Conservation (phyloP, 495 filamentous ascomycete genomes). For the Tetracladium setigerum region DNA sequence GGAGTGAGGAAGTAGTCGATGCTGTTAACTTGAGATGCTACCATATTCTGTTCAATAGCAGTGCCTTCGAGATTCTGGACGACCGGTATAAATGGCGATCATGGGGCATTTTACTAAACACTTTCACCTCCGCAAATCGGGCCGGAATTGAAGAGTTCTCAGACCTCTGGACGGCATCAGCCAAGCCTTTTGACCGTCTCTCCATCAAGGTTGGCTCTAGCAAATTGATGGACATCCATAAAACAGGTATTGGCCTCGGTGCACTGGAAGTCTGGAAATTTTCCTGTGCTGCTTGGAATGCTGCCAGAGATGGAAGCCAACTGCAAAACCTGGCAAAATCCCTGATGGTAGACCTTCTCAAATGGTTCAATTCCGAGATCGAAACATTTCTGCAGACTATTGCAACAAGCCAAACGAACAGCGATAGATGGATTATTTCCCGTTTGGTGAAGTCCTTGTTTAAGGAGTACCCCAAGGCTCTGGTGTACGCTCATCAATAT, state of each 20-base stretch:
- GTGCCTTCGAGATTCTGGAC: constrained; percentile 1
- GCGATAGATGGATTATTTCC: constrained; percentile 12
- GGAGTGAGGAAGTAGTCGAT: constrained; percentile 34
- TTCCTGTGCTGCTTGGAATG: constrained; percentile 12
- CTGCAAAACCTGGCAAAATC: background rate
- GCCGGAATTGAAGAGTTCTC: constrained; percentile 3
- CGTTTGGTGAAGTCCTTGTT: constrained; percentile 6
- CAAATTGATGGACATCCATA: background rate
- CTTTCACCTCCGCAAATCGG: constrained; percentile 3
- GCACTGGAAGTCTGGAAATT: constrained; percentile 9
- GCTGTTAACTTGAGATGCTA: constrained; percentile 29
- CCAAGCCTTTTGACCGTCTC: constrained; percentile 1
- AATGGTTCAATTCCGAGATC: constrained; percentile 1
- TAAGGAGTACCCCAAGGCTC: constrained; percentile 14
- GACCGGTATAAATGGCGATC: constrained; percentile 18
- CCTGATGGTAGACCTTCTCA: constrained; percentile 6
- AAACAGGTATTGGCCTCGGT: background rate
- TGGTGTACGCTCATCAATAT: constrained; percentile 6
- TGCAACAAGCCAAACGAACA: background rate
- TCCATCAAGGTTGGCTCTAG: background rate
- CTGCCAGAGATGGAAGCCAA: constrained; percentile 1
- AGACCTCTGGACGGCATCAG: background rate
- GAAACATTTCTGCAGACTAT: constrained; percentile 1
- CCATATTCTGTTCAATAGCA: constrained; percentile 16
- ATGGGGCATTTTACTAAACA: constrained; percentile 17